These are phyloP conservation scores for Phytophthora pluvialis DNA, from an alignment of 352 stramenopile genomes.

Conservation along the genomic window DNA sequence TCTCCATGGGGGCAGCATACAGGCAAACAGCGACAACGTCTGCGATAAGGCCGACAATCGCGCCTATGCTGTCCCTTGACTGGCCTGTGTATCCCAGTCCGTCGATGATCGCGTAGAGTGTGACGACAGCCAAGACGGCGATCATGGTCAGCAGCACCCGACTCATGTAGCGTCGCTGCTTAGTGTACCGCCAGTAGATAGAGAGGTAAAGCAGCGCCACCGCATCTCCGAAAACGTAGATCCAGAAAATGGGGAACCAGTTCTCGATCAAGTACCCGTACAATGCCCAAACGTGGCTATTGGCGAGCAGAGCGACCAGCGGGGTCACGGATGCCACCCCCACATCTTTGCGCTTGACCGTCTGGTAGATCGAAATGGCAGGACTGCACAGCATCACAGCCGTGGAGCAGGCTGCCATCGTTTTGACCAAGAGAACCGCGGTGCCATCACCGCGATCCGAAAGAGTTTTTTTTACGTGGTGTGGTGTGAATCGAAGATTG, in stretches of 20 bases:
- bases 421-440: constrained; percentile 33
- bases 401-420: constrained; percentile 37
- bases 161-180: constrained; percentile 31
- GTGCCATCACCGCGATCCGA: too few relatives aligned
- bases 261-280: constrained; percentile 47
- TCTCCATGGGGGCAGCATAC: constrained; percentile 33
- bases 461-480: too few relatives aligned
- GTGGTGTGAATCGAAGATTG: too few relatives aligned
- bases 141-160: constrained; percentile 19
- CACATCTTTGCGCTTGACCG: constrained; percentile 42
- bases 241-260: constrained; percentile 54
- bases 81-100: constrained; percentile 36
- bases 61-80: constrained; percentile 17
- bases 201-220: constrained; percentile 34
- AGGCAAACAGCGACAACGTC: constrained; percentile 35
- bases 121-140: constrained; percentile 28
- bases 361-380: constrained; percentile 38
- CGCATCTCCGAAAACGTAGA: constrained; percentile 42
- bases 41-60: constrained; percentile 32
- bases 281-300: constrained; percentile 46
- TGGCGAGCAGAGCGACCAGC: constrained; percentile 53
- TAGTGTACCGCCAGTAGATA: constrained; percentile 39
- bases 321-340: constrained; percentile 58
- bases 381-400: constrained; percentile 57
- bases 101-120: constrained; percentile 36